These are phyloP conservation scores for Trichoderma atroviride DNA, from an alignment of 2,329 filamentous ascomycete genomes.

Conservation along the genomic window DNA sequence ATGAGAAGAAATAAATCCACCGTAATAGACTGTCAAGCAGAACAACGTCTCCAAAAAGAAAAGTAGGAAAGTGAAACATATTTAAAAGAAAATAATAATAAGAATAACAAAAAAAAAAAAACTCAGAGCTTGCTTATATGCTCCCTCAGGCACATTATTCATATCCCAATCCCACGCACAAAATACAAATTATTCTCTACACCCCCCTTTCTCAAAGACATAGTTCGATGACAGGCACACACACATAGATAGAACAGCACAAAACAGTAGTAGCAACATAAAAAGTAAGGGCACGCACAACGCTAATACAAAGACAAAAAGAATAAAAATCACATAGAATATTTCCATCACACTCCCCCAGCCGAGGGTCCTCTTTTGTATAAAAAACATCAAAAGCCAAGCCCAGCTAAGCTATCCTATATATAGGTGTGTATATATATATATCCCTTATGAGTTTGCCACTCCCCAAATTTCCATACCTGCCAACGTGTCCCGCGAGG, in stretches of 20 bases:
- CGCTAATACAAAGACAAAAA: background rate
- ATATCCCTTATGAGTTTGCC: slow-evolving; percentile 17
- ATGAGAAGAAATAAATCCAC: background rate
- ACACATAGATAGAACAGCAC: background rate
- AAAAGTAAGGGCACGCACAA: background rate
- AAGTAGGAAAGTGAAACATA: background rate
- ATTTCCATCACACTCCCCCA: slow-evolving; percentile 4
- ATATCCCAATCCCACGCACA: slow-evolving; percentile 1
- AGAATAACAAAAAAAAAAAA: background rate
- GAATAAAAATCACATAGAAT: background rate
- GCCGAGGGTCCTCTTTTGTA: background rate
- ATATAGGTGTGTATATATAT: background rate
- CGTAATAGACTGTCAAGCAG: background rate
- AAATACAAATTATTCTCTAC: background rate
- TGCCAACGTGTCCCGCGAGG: slow-evolving; percentile 12
- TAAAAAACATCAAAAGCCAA: slow-evolving; percentile 3
- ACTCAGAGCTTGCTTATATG: background rate
- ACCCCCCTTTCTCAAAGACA: background rate
- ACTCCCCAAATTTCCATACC: slow-evolving; percentile 13
- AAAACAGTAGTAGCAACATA: background rate
- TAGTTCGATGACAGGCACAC: background rate
- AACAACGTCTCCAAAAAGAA: background rate
- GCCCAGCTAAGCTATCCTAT: slow-evolving; percentile 12
- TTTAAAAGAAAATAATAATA: too few relatives aligned
- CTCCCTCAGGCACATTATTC: slow-evolving; percentile 5